A percentile compares a stretch with the other conserved stretches of the same genome.
phyloP scores from a whole-genome alignment of 2,329 filamentous ascomycete genomes.

The Paramyrothecium sp. region DNA sequence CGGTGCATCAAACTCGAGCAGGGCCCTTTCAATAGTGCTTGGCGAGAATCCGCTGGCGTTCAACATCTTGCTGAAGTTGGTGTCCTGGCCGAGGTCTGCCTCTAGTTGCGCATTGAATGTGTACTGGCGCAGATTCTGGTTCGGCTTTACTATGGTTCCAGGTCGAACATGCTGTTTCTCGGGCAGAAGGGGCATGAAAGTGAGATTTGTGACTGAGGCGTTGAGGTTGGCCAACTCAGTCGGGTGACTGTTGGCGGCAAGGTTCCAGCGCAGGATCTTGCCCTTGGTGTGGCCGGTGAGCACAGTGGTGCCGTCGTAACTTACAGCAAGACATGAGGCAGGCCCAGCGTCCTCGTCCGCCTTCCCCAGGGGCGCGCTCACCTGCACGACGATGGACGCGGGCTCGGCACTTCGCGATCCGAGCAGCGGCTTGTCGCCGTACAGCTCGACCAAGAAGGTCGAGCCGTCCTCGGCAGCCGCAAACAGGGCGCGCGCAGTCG shows the following conservation, averaged over 20 bases:
- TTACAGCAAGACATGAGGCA: constrained; percentile 67
- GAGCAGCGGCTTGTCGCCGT: constrained; percentile 55
- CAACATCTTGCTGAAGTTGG: constrained; percentile 44
- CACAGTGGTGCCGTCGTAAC: constrained; percentile 78
- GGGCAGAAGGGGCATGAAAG: constrained; percentile 65
- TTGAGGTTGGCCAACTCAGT: constrained; percentile 71
- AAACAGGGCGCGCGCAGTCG: constrained; percentile 80
- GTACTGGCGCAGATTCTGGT: constrained; percentile 64
- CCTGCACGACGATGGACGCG: constrained; percentile 57
- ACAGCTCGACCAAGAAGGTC: constrained; percentile 76
- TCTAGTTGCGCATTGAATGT: constrained; percentile 65
- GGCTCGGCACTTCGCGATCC: constrained; percentile 48
- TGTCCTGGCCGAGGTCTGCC: constrained; percentile 34
- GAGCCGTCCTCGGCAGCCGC: constrained; percentile 78
- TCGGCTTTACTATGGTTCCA: constrained; percentile 75
- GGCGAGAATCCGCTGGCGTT: constrained; percentile 44
- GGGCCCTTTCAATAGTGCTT: constrained; percentile 47
- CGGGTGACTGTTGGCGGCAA: constrained; percentile 66
- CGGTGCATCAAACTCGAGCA: constrained; percentile 39
- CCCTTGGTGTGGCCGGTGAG: constrained; percentile 81
- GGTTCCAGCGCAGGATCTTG: constrained; percentile 77
- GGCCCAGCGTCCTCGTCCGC: constrained; percentile 63
- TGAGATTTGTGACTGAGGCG: constrained; percentile 78
- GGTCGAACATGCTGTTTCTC: constrained; percentile 42
- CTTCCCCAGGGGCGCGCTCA: constrained; percentile 52